A percentile compares a stretch with the other conserved stretches of the same genome.
phyloP scores from a whole-genome alignment of 2,329 filamentous ascomycete genomes.

The Aspergillus neoniger region DNA sequence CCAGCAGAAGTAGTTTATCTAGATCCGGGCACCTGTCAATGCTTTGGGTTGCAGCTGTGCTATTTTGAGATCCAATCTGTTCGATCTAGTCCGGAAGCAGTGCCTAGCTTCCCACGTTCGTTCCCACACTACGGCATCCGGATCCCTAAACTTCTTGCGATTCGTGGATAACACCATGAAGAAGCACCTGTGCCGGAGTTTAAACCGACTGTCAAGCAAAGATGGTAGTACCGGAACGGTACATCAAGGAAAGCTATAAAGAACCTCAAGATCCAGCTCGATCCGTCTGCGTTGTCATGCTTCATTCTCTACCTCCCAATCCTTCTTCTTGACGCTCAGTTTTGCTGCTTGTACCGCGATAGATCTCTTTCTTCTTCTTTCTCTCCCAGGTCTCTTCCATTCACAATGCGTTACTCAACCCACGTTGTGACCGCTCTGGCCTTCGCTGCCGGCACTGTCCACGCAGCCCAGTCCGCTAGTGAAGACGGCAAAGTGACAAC shows the following conservation, averaged over 20 bases:
- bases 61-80: neutral
- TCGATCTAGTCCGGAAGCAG: neutral
- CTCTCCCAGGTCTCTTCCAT: neutral
- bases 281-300: constrained; percentile 1
- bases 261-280: neutral
- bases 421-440: constrained; percentile 21
- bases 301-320: neutral
- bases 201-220: neutral
- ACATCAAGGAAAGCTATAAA: constrained; percentile 9
- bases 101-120: neutral
- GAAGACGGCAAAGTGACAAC: neutral
- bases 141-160: neutral
- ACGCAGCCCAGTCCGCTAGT: constrained; percentile 1
- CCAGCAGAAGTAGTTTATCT: neutral
- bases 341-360: neutral
- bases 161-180: neutral
- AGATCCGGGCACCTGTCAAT: neutral
- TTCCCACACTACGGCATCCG: neutral
- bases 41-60: neutral
- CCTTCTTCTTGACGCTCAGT: neutral
- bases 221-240: neutral
- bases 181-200: neutral
- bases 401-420: constrained; percentile 35
- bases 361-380: neutral
- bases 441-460: constrained; percentile 22